Conservation (phyloP, 1,284 basidiomycete genomes). For the Phellinidium pouzarii region DNA sequence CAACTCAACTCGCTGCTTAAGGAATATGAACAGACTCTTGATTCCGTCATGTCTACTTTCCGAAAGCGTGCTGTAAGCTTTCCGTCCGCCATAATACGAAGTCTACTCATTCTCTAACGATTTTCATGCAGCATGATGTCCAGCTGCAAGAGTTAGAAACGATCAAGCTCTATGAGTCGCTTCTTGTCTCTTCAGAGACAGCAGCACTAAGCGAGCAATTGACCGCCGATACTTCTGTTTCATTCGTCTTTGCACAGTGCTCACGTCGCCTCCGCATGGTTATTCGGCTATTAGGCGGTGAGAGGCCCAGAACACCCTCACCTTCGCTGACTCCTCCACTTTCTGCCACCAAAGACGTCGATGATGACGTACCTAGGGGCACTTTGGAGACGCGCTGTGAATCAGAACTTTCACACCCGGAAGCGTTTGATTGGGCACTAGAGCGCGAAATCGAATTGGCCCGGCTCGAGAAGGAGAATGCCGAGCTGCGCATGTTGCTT, state of each 20-base stretch:
- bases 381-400: slow-evolving; percentile 9
- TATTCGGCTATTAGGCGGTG: slow-evolving; percentile 64
- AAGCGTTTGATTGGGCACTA: slow-evolving; percentile 60
- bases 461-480: slow-evolving; percentile 81
- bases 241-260: slow-evolving; percentile 65
- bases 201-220: slow-evolving; percentile 61
- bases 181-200: slow-evolving; percentile 73
- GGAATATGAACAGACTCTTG: slow-evolving; percentile 95
- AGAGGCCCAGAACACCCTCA: slow-evolving; percentile 22
- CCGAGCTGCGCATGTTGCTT: slow-evolving; percentile 66
- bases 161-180: slow-evolving; percentile 86
- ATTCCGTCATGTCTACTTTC: slow-evolving; percentile 93
- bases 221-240: slow-evolving; percentile 55
- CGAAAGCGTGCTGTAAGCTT: slow-evolving; percentile 80
- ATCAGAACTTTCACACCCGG: slow-evolving; percentile 16
- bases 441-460: slow-evolving; percentile 84
- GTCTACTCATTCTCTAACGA: slow-evolving; percentile 11
- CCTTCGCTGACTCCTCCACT: slow-evolving; percentile 5
- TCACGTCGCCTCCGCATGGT: slow-evolving; percentile 70
- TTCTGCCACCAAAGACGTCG: slow-evolving; percentile 3
- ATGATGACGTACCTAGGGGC: slow-evolving; percentile 18
- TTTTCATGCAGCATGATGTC: slow-evolving; percentile 67
- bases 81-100: slow-evolving; percentile 1
- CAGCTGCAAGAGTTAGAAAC: slow-evolving; percentile 90
- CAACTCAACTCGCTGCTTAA: slow-evolving; percentile 86